phyloP scores from a whole-genome alignment of 805 yeast genomes.

The Myxozyma melibiosi region DNA sequence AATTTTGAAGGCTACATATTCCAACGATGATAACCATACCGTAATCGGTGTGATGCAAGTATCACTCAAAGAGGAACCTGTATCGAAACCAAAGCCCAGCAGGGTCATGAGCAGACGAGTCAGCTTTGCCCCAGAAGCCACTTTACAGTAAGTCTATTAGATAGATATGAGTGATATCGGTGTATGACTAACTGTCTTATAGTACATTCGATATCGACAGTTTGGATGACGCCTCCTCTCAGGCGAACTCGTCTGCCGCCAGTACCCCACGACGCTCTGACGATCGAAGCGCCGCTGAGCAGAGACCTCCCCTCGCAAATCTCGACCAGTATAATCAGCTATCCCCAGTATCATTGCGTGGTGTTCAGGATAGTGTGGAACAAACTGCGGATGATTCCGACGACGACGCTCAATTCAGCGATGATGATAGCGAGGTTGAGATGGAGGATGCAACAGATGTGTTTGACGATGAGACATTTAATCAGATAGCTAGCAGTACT shows the following conservation, averaged over 20 bases:
- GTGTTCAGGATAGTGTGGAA: neutral
- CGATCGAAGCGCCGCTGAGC: neutral
- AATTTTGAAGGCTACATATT: slow-evolving; percentile 43
- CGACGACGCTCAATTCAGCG: neutral
- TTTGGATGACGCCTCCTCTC: slow-evolving; percentile 10
- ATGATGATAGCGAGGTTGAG: slow-evolving; percentile 30
- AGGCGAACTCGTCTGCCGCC: slow-evolving; percentile 3
- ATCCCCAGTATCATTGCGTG: neutral
- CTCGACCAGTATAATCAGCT: neutral
- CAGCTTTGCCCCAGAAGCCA: slow-evolving; percentile 58
- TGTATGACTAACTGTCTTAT: neutral
- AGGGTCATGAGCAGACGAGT: slow-evolving; percentile 54
- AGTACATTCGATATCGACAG: slow-evolving; percentile 29
- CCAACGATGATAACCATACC: slow-evolving; percentile 41
- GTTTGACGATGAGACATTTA: slow-evolving; percentile 21
- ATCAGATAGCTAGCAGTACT: neutral
- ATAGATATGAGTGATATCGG: neutral
- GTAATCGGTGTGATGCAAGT: slow-evolving; percentile 45
- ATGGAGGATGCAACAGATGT: slow-evolving; percentile 36
- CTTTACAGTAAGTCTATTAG: slow-evolving; percentile 23
- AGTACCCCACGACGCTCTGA: neutral
- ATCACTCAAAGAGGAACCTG: slow-evolving; percentile 24
- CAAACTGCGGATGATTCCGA: neutral
- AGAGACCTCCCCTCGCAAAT: neutral
- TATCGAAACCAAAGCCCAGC: slow-evolving; percentile 22